phyloP scores from a whole-genome alignment of 2,329 filamentous ascomycete genomes.

The Huntiella bhutanensis region DNA sequence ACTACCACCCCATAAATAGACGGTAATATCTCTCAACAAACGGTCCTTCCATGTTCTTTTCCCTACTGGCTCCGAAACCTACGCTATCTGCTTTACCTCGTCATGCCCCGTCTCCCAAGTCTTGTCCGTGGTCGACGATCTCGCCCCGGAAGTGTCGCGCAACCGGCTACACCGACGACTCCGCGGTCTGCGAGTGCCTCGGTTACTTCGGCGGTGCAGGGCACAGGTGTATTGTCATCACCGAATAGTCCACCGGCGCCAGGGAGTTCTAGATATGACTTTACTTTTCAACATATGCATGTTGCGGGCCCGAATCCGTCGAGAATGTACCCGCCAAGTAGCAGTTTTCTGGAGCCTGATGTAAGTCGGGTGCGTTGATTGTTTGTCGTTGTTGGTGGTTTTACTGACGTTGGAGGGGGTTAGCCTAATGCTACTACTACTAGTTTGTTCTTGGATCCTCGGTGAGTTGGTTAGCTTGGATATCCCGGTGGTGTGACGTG shows the following conservation, averaged over 20 bases:
- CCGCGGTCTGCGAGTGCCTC: not conserved
- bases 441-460: too few relatives aligned
- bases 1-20: not conserved
- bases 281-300: slow-evolving; percentile 17
- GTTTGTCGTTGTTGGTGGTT: not conserved
- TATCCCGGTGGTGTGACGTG: not conserved
- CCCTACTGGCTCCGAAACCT: too few relatives aligned
- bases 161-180: slow-evolving; percentile 1
- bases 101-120: too few relatives aligned
- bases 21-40: too few relatives aligned
- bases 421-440: not conserved
- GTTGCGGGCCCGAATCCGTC: slow-evolving; percentile 10
- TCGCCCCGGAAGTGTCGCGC: not conserved
- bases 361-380: slow-evolving; percentile 12
- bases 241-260: not conserved
- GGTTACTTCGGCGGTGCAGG: not conserved
- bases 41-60: too few relatives aligned
- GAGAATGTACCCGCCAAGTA: slow-evolving; percentile 13
- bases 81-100: too few relatives aligned
- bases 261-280: slow-evolving; percentile 15
- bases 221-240: too few relatives aligned
- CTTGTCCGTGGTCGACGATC: too few relatives aligned
- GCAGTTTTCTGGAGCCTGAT: slow-evolving; percentile 19
- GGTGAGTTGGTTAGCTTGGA: not conserved
- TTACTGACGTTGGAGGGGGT: not conserved